Evolutionary conservation across 176 grass and related monocot species (phyloP).

Genomic region (Saccharum spontaneum): DNA sequence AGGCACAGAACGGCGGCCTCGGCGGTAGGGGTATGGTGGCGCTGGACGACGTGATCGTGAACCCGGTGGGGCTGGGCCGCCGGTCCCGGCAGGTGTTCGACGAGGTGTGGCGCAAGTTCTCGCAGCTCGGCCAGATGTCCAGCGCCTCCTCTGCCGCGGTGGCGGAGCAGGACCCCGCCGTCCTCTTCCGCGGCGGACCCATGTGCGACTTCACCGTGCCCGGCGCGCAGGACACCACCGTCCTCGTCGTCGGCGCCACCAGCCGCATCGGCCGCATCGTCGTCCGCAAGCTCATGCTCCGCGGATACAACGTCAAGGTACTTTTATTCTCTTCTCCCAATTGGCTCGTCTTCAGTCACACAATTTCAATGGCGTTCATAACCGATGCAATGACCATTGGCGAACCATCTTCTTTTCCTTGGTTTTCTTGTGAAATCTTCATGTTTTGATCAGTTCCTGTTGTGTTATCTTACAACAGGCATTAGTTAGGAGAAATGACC

Average conservation of each 20-base stretch:
- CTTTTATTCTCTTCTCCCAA: background rate
- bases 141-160: slow-evolving; percentile 52
- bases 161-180: slow-evolving; percentile 58
- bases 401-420: background rate
- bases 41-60: slow-evolving; percentile 83
- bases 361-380: background rate
- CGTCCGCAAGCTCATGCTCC: slow-evolving; percentile 97
- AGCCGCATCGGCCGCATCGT: slow-evolving; percentile 87
- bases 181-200: slow-evolving; percentile 68
- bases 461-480: slow-evolving; percentile 40
- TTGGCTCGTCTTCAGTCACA: background rate
- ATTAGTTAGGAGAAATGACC: slow-evolving; percentile 77
- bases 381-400: background rate
- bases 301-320: slow-evolving; percentile 96
- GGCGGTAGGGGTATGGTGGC: slow-evolving; percentile 17
- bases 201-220: slow-evolving; percentile 96
- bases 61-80: slow-evolving; percentile 85
- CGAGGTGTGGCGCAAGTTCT: slow-evolving; percentile 99
- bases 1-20: background rate
- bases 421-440: background rate
- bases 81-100: slow-evolving; percentile 90
- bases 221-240: slow-evolving; percentile 90
- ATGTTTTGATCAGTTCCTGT: background rate
- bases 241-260: slow-evolving; percentile 87
- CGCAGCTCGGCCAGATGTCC: slow-evolving; percentile 91